Percentiles rank a stretch among this genome's conserved stretches.
Evolutionary conservation across 371 early-diverging fungal genomes (phyloP).

Genomic region (Mucor indicus): DNA sequence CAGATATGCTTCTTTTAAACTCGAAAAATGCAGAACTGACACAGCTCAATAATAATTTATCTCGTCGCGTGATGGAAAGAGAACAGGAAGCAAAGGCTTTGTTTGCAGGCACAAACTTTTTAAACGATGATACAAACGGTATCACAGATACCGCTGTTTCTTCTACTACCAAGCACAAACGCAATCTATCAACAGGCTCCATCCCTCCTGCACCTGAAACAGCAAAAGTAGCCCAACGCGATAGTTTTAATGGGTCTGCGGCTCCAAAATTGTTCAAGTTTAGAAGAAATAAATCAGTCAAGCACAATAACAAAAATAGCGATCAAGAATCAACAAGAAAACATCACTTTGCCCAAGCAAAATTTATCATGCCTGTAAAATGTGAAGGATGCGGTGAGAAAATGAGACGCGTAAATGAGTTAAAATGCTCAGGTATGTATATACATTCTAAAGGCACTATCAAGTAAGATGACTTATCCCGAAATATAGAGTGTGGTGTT

Average conservation of each 20-base stretch:
- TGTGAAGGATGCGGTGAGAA: slow-evolving; percentile 87
- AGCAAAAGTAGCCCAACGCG: slow-evolving; percentile 33
- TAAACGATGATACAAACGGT: not conserved
- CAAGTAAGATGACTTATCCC: not conserved
- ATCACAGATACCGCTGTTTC: not conserved
- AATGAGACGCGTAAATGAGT: slow-evolving; percentile 80
- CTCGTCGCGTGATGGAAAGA: slow-evolving; percentile 44
- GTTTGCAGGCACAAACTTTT: slow-evolving; percentile 32
- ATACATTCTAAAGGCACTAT: not conserved
- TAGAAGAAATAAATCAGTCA: slow-evolving; percentile 29
- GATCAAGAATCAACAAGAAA: slow-evolving; percentile 15
- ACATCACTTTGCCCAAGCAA: slow-evolving; percentile 60
- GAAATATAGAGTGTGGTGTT: slow-evolving; percentile 32
- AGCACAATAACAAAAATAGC: slow-evolving; percentile 11
- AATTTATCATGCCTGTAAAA: slow-evolving; percentile 68
- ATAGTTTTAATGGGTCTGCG: slow-evolving; percentile 41
- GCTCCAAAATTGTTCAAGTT: slow-evolving; percentile 46
- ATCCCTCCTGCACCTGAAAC: slow-evolving; percentile 11
- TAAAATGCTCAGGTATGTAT: slow-evolving; percentile 68
- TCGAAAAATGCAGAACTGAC: slow-evolving; percentile 56
- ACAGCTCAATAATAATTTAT: slow-evolving; percentile 55
- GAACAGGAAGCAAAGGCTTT: slow-evolving; percentile 45
- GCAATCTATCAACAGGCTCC: slow-evolving; percentile 25
- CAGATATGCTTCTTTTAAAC: slow-evolving; percentile 58
- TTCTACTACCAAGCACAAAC: slow-evolving; percentile 3